Evolutionary conservation across 345 rosid genomes (phyloP), one percentile per base, ranked within the genome.

Genomic region (Brassica napus): DNA sequence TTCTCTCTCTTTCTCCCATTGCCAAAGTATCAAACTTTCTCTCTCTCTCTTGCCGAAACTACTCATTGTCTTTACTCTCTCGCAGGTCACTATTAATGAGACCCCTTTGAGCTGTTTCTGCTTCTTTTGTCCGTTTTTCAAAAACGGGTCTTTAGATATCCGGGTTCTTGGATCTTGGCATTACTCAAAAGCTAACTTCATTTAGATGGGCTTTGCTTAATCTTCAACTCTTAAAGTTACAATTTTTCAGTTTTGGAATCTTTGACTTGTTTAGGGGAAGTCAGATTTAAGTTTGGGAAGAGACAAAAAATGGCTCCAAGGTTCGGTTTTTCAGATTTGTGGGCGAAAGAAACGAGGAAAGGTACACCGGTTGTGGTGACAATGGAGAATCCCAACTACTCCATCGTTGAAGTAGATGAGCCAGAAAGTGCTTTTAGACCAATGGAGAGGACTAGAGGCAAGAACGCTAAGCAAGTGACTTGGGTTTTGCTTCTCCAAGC

Each of bases 401-500:
- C 98, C 3, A 88, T 89, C 6, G 88, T 91, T 14, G 98, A 93
- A 86, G 87, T 91, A 65, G 82, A 91, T 31, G 94, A 88, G 52
- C 98, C 94, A 65, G 98, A 93, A 79, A 77, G 83, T 66, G 93
- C 97, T 77, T 93, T 93, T 74, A 70, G 80, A 81, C 93, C 93
- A 0, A 87, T 89, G 54, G 98, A 91, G 78, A 93, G 83, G 84
- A 87, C 83, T 75, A 83, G 98, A 82, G 94, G 90, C 81, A 91
- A 91, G 74, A 93, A 91, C 59, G 97, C 91, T 0, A 93, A 88
- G 83, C 97, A 93, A 77, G 92, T 91, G 44, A 91, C 90, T 8
- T 93, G 98, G 98, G 93, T 93, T 73, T 74, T 93, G 78, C 94
- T 93, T 54, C 97, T 93, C 63, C 89, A 88, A 74, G 98, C 97